phyloP scores from a whole-genome alignment of 179 eudicot species.

The Heliamphora pulchella region DNA sequence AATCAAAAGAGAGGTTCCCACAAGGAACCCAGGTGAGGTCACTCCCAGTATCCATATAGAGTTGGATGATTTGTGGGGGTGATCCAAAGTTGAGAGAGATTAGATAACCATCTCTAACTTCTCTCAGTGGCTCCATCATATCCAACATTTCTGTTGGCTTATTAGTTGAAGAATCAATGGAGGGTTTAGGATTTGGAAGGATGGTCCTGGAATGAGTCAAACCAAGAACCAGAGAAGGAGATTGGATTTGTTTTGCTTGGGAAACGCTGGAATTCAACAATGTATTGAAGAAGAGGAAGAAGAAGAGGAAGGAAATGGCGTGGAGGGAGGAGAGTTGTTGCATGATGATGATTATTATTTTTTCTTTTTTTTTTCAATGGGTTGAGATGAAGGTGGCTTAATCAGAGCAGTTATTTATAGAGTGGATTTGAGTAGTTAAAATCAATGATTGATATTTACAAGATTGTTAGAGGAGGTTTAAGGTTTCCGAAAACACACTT shows the following conservation, averaged over 20 bases:
- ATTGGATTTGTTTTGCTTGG: constrained; percentile 21
- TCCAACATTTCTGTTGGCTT: constrained; percentile 23
- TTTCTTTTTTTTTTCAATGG: background rate
- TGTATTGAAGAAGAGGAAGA: constrained; percentile 17
- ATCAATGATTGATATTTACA: background rate
- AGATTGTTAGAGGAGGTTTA: background rate
- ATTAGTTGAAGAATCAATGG: constrained; percentile 13
- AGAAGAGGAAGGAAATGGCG: background rate
- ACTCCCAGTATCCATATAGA: constrained; percentile 55
- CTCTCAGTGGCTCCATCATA: constrained; percentile 44
- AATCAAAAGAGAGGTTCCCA: constrained; percentile 49
- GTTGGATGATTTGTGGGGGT: constrained; percentile 51
- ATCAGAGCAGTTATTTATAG: constrained; percentile 4
- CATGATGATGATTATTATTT: background rate
- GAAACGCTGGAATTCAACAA: constrained; percentile 14
- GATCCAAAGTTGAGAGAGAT: constrained; percentile 49
- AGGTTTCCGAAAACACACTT: background rate
- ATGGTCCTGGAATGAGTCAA: constrained; percentile 32
- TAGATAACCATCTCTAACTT: constrained; percentile 50
- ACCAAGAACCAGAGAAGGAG: constrained; percentile 29
- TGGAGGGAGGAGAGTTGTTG: constrained; percentile 1
- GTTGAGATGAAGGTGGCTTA: background rate
- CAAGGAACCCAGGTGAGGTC: constrained; percentile 71
- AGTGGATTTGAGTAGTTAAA: background rate
- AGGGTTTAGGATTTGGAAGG: constrained; percentile 19